Percentiles rank a stretch among this genome's conserved stretches.
phyloP scores from a whole-genome alignment of 139 green algal species.

The Yamagishiella unicocca region DNA sequence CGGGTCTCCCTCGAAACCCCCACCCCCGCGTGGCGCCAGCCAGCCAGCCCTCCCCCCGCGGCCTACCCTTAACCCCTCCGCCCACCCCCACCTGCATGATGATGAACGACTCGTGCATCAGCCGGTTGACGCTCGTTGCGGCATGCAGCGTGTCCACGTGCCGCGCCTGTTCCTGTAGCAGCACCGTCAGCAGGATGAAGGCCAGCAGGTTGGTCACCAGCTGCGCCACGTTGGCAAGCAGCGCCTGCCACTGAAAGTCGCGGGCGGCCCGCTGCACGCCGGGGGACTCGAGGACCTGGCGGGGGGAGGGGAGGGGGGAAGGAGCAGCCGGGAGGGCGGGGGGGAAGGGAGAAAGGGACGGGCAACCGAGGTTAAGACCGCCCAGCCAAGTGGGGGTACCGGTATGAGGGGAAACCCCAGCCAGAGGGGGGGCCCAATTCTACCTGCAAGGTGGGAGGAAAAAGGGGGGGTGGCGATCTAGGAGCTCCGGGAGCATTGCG shows the following conservation, averaged over 20 bases:
- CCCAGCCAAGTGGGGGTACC: no score
- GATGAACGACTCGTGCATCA: conserved; percentile 31
- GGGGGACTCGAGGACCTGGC: conserved; percentile 29
- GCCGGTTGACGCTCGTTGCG: background rate
- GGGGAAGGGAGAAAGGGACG: no score
- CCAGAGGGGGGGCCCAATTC: no score
- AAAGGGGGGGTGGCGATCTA: no score
- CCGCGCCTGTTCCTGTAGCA: background rate
- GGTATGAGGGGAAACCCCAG: no score
- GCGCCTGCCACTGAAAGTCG: conserved; percentile 42
- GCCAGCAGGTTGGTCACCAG: conserved; percentile 40
- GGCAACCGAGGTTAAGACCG: no score
- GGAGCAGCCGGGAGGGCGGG: background rate
- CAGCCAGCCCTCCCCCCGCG: background rate
- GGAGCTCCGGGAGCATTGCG: no score
- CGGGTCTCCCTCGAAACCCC: background rate
- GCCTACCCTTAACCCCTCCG: background rate
- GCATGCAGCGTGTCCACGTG: background rate
- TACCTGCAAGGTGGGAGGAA: no score
- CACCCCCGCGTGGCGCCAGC: background rate
- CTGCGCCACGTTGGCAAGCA: conserved; percentile 30
- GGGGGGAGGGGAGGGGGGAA: background rate
- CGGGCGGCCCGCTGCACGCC: conserved; percentile 23
- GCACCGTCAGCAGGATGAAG: conserved; percentile 36
- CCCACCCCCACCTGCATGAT: conserved; percentile 19